Evolutionary conservation across 805 yeast species (phyloP).

Genomic region (Scheffersomyces stipitis): DNA sequence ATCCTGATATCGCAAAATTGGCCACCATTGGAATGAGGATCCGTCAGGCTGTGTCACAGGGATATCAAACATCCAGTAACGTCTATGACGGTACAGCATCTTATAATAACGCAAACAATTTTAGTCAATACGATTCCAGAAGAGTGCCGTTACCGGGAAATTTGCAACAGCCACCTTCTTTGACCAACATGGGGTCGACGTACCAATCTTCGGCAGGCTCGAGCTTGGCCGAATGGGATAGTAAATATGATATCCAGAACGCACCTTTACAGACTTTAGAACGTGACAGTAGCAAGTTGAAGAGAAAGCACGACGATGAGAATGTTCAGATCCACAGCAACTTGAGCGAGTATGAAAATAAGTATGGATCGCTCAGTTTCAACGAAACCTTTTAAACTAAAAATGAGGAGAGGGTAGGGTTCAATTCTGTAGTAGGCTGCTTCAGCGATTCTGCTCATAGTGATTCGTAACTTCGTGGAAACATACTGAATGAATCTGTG

Average conservation of each 20-base stretch:
- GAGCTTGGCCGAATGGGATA: constrained; percentile 45
- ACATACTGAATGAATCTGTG: no score
- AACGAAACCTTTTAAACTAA: constrained; percentile 46
- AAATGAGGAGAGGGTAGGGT: no score
- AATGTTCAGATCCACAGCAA: constrained; percentile 7
- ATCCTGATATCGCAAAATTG: constrained; percentile 38
- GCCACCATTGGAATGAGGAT: constrained; percentile 70
- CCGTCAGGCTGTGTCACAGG: constrained; percentile 64
- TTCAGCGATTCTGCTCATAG: no score
- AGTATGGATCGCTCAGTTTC: constrained; percentile 47
- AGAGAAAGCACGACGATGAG: constrained; percentile 28
- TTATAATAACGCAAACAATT: background rate
- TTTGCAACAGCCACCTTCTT: constrained; percentile 44
- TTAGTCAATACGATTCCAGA: background rate
- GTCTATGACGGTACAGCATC: constrained; percentile 7
- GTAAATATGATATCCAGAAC: constrained; percentile 6
- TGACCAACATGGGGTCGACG: constrained; percentile 45
- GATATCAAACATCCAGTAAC: constrained; percentile 39
- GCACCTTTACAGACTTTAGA: constrained; percentile 16
- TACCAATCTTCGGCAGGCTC: constrained; percentile 32
- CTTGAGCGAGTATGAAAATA: constrained; percentile 23
- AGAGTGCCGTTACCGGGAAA: constrained; percentile 45
- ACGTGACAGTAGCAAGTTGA: constrained; percentile 14
- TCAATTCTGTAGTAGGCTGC: no score
- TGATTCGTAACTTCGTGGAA: no score